A percentile compares a stretch with the other conserved stretches of the same genome.
Evolutionary conservation across 2,329 filamentous ascomycete species (phyloP).

Genomic region (Alternaria rosae): DNA sequence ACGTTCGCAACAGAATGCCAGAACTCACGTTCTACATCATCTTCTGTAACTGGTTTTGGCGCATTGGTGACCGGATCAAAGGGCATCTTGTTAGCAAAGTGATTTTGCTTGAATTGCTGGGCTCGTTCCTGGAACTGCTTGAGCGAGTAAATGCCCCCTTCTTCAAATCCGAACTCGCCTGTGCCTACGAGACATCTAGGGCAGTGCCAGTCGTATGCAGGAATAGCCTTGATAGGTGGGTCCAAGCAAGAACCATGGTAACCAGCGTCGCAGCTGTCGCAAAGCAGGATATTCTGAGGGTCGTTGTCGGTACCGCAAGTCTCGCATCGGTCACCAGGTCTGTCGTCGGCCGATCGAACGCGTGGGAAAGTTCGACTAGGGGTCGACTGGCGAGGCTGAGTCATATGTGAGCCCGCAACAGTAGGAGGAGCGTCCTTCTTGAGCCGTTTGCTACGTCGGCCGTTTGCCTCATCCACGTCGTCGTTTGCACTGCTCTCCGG

Average conservation of each 20-base stretch:
- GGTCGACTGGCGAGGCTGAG: constrained; percentile 82
- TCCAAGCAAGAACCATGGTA: constrained; percentile 91
- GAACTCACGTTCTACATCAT: constrained; percentile 95
- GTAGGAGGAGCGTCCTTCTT: constrained; percentile 82
- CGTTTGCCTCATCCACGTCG: constrained; percentile 55
- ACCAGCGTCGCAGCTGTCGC: constrained; percentile 89
- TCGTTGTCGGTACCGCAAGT: constrained; percentile 83
- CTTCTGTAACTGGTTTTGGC: constrained; percentile 83
- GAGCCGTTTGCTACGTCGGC: constrained; percentile 85
- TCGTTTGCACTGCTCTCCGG: constrained; percentile 68
- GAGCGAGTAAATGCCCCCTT: constrained; percentile 93
- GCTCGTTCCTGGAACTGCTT: constrained; percentile 97
- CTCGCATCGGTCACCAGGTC: constrained; percentile 78
- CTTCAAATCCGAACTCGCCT: constrained; percentile 96
- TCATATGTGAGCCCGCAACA: constrained; percentile 97
- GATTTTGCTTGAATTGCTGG: constrained; percentile 90
- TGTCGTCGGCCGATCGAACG: constrained; percentile 61
- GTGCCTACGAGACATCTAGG: constrained; percentile 94
- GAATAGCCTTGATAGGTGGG: constrained; percentile 77
- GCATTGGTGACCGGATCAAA: constrained; percentile 85
- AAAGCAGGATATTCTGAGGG: constrained; percentile 73
- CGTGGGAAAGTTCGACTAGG: constrained; percentile 66
- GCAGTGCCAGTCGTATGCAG: constrained; percentile 94
- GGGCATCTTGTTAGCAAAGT: constrained; percentile 90
- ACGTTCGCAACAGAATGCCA: constrained; percentile 94